Evolutionary conservation across 2,329 filamentous ascomycete genomes (phyloP), one percentile per base, ranked within the genome.

Genomic region (Clathrospora elynae): DNA sequence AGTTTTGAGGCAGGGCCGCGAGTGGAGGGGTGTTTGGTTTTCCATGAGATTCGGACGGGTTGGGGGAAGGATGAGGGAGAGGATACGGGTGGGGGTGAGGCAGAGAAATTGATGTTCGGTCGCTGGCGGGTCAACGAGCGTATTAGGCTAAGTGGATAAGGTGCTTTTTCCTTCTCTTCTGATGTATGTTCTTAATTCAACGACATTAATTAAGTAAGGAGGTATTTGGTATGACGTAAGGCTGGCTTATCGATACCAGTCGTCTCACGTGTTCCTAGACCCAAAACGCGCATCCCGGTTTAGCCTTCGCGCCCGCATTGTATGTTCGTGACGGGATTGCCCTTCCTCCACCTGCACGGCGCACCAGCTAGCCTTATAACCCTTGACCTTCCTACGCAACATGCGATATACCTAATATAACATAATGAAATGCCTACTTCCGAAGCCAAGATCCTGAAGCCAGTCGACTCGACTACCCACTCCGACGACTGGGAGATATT

Each of bases 401-500:
- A 55, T 55, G 50, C 38, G 19, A 49, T 11, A 34, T 12, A 35
- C 12, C 17, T 25, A 4, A n/a, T 32, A 48, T 32, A 12, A 26
- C 9, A n/a, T 10, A 7, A 7, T 46, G 58, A 42, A 18, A 69
- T 67, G 63, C 47, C 51, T 42, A 49, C 53, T 18, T 50, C 53
- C 25, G 70, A 72, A 43, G 52, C 57, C 47, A 58, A 71, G 9
- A 50, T 77, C 43, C 67, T 78, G 40, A 65, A 62, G 44, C 70
- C 73, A 4, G 64, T 68, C 36, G 67, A 73, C 26, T 60, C 70
- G 24, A 55, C 73, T 8, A 51, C 62, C 7, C 52, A 74, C 38
- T 62, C 71, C 9, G 73, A 81, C 54, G 69, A 81, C 11, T 86
- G 82, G 76, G 81, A 83, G 3, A 77, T 77, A 34, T 87, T 86